Base-by-base conservation (phyloP, 169 alveolate species). In the Perkinsus chesapeaki region DNA sequence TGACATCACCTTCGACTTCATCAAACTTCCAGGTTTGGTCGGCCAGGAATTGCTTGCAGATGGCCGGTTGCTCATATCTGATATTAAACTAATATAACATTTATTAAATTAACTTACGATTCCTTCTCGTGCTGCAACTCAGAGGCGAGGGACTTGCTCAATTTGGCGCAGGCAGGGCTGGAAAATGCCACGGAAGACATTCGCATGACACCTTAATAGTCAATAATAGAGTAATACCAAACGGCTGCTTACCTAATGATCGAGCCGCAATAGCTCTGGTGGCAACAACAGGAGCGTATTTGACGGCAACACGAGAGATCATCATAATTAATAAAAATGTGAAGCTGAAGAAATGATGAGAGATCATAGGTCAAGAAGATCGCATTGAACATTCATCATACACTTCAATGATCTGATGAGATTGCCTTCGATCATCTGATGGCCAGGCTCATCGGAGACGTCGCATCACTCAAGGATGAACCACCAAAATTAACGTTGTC, bases 1-100 rank as follows among this genome's bases (percentile, higher is more conserved):
- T 96, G 73, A 97, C 96, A 94, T 97, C 97, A 39, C 97, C 97
- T 48, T 96, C 97, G 92, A 95, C 96, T 92, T 97, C 98, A 37
- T 93, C 96, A 72, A 96, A 95, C 91, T 95, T 96, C 98, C 98
- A 97, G 36, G 48, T 90, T 39, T 39, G n/a, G 39, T 31, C 60
- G 91, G 48, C 47, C 90, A 93, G 0, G 92, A 93, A 93, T 39
- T 39, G 16, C 93, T 43, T 43, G 60, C 60, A 43, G 60, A 43
- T 43, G 60, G 60, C 60, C 23, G 60, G 60, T 16, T 43, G 60
- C 60, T 43, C 60, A 16, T 43, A 43, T 9, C 60, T 43, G 16
- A n/a, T n/a, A n/a, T n/a, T n/a, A n/a, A n/a, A n/a, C n/a, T n/a
- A n/a, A n/a, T n/a, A n/a, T n/a, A n/a, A n/a, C n/a, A n/a, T n/a